Conservation (phyloP, 306 rosid species). For the Cicer cuneatum region DNA sequence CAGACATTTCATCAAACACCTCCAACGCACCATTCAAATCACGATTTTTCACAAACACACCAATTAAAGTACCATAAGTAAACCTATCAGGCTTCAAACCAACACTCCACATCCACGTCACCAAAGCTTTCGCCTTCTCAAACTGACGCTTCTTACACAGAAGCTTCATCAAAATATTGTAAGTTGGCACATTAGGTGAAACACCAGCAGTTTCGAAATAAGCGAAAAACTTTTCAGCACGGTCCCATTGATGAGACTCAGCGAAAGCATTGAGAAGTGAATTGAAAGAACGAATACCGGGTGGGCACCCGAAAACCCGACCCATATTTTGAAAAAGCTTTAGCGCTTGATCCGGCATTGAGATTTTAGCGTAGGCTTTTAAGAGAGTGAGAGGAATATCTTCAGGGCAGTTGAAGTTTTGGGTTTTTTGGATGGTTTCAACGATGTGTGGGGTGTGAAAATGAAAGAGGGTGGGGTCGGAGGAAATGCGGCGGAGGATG, state of each 20-base stretch:
- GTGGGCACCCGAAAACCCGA: conserved; percentile 75
- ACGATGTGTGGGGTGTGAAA: conserved; percentile 56
- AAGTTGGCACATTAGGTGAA: conserved; percentile 71
- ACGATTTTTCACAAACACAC: conserved; percentile 60
- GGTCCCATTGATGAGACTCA: conserved; percentile 74
- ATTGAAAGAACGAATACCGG: conserved; percentile 69
- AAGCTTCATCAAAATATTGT: conserved; percentile 71
- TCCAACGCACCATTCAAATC: conserved; percentile 61
- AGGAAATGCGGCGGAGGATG: conserved; percentile 66
- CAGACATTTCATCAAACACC: conserved; percentile 89
- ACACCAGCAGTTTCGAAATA: conserved; percentile 64
- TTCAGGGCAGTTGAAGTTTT: conserved; percentile 67
- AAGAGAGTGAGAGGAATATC: conserved; percentile 73
- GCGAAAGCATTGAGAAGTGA: conserved; percentile 73
- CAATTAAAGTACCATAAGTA: conserved; percentile 72
- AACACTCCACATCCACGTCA: conserved; percentile 70
- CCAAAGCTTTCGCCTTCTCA: conserved; percentile 66
- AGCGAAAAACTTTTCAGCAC: conserved; percentile 63
- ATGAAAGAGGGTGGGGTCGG: conserved; percentile 54
- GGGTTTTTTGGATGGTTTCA: conserved; percentile 53
- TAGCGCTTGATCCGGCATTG: conserved; percentile 78
- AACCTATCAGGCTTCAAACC: conserved; percentile 68
- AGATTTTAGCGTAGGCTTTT: conserved; percentile 75
- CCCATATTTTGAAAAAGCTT: conserved; percentile 67
- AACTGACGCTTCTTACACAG: conserved; percentile 74